Percentiles rank a stretch among this genome's conserved stretches.
Conservation (phyloP, 129 eudicot species). For the Erigeron canadensis region DNA sequence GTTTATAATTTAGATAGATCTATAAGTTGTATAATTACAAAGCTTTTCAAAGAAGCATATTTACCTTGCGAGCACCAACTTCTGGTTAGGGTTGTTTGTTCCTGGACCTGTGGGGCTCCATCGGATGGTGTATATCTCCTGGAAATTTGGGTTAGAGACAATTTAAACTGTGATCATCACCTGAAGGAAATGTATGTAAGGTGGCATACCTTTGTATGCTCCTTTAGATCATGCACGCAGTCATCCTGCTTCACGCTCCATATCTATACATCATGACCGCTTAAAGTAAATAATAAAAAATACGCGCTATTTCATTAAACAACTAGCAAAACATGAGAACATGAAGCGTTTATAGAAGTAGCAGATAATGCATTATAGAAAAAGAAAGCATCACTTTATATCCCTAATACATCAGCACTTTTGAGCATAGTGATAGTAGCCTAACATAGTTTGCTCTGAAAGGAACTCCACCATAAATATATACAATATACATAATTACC, state of each 20-base stretch:
- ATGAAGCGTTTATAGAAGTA: no score
- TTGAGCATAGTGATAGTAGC: neutral
- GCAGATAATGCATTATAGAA: no score
- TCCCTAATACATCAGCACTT: neutral
- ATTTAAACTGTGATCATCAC: neutral
- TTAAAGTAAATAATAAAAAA: slow-evolving; percentile 12
- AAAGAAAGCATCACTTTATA: no score
- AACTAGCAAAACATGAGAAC: neutral
- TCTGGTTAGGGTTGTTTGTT: slow-evolving; percentile 78
- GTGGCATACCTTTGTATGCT: slow-evolving; percentile 72
- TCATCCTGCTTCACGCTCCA: slow-evolving; percentile 91
- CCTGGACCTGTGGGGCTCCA: slow-evolving; percentile 98
- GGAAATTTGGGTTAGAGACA: slow-evolving; percentile 20
- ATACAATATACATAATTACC: slow-evolving; percentile 36
- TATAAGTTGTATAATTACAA: neutral
- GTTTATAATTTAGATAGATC: neutral
- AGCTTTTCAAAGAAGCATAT: slow-evolving; percentile 6
- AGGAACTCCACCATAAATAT: neutral
- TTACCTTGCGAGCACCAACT: slow-evolving; percentile 77
- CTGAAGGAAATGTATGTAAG: slow-evolving; percentile 10
- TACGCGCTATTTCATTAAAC: neutral
- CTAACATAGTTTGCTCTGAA: neutral
- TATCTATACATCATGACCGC: slow-evolving; percentile 50
- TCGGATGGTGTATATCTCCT: slow-evolving; percentile 91
- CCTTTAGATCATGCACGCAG: slow-evolving; percentile 75